Evolutionary conservation across 2,329 filamentous ascomycete genomes (phyloP).

Genomic region (Aureobasidium pullulans): DNA sequence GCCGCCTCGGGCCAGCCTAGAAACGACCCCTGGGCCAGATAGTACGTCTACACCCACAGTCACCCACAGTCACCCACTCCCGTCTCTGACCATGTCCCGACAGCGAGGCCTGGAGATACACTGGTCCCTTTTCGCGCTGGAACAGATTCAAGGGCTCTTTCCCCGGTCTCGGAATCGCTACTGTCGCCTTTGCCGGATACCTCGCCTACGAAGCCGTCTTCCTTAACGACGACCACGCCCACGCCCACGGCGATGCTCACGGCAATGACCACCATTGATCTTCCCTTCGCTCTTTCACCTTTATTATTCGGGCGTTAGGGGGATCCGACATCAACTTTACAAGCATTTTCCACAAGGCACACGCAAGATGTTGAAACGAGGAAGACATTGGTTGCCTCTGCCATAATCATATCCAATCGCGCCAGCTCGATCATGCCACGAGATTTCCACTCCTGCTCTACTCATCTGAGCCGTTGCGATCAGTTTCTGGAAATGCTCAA

Average conservation of each 20-base stretch:
- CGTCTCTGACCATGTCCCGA: neutral
- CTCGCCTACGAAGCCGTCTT: constrained; percentile 86
- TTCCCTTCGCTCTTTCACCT: neutral
- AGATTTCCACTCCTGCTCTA: neutral
- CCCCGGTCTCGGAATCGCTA: constrained; percentile 86
- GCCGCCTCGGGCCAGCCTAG: constrained; percentile 57
- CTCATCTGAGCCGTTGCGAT: neutral
- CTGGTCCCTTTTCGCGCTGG: constrained; percentile 75
- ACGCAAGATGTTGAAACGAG: neutral
- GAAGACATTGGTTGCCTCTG: neutral
- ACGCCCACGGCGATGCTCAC: constrained; percentile 18
- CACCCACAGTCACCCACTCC: neutral
- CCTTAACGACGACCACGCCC: constrained; percentile 55
- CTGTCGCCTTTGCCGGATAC: constrained; percentile 84
- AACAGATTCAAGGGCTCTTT: constrained; percentile 84
- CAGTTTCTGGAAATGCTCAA: neutral
- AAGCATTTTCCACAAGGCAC: neutral
- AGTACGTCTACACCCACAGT: constrained; percentile 38
- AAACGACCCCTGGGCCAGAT: constrained; percentile 56
- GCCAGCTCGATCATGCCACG: neutral
- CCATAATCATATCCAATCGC: neutral
- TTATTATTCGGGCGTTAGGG: constrained; percentile 8
- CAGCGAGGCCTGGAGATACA: constrained; percentile 94
- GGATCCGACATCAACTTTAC: neutral
- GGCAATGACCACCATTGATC: constrained; percentile 19